Conservation (phyloP, 305 asterid genomes). For the Petunia hybrid region DNA sequence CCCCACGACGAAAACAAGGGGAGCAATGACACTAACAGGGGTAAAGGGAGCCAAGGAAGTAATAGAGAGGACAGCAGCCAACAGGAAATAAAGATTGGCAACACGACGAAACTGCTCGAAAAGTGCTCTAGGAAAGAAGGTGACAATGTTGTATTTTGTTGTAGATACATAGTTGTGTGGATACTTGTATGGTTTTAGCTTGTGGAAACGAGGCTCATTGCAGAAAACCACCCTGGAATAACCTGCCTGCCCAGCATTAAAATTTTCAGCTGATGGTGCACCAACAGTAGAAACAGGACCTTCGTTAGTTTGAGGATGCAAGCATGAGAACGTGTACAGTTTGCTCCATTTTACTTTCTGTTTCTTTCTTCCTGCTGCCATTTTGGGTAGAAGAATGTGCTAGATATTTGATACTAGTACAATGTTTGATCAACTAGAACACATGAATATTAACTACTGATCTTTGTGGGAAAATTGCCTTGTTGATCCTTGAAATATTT, state of each 20-base stretch:
- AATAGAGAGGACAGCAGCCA: slow-evolving; percentile 63
- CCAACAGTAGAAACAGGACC: slow-evolving; percentile 34
- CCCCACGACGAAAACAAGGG: slow-evolving; percentile 73
- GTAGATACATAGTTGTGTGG: slow-evolving; percentile 70
- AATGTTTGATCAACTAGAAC: neutral
- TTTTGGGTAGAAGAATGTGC: slow-evolving; percentile 26
- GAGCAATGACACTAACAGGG: slow-evolving; percentile 54
- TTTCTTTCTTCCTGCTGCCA: slow-evolving; percentile 46
- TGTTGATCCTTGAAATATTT: neutral
- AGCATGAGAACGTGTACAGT: slow-evolving; percentile 69
- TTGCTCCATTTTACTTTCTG: slow-evolving; percentile 77
- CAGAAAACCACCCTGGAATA: slow-evolving; percentile 75
- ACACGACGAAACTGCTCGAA: slow-evolving; percentile 85
- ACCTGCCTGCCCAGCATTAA: slow-evolving; percentile 55
- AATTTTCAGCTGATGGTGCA: slow-evolving; percentile 36
- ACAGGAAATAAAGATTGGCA: slow-evolving; percentile 73
- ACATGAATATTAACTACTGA: slow-evolving; percentile 5
- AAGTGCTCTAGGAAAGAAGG: slow-evolving; percentile 72
- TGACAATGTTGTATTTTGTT: slow-evolving; percentile 63
- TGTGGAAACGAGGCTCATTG: slow-evolving; percentile 61
- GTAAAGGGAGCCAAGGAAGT: slow-evolving; percentile 59
- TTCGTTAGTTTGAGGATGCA: slow-evolving; percentile 44
- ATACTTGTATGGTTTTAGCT: slow-evolving; percentile 54
- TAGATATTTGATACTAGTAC: neutral
- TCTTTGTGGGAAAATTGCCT: neutral